Conservation (phyloP, 805 yeast genomes). For the Candida germanica region DNA sequence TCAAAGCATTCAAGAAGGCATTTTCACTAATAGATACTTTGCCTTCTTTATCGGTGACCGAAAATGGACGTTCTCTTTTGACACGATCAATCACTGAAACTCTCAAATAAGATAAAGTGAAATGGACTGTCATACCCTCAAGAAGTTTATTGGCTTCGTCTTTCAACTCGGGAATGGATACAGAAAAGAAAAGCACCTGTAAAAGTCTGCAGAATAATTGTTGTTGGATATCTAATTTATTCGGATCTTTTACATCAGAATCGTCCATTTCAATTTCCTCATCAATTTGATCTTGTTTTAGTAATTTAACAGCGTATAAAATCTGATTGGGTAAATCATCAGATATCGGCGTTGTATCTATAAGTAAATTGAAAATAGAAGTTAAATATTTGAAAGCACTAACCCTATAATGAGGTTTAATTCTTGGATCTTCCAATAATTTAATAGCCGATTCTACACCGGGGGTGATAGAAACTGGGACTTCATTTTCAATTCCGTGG, state of each 20-base stretch:
- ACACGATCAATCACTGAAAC: constrained; percentile 67
- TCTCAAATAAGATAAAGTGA: constrained; percentile 73
- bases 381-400: constrained; percentile 76
- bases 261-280: constrained; percentile 34
- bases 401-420: constrained; percentile 62
- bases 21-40: constrained; percentile 64
- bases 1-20: constrained; percentile 69
- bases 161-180: constrained; percentile 67
- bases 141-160: constrained; percentile 65
- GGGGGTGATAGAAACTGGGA: constrained; percentile 77
- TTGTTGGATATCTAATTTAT: constrained; percentile 57
- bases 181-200: constrained; percentile 71
- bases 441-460: constrained; percentile 78
- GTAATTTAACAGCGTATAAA: constrained; percentile 45
- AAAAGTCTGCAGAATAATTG: constrained; percentile 60
- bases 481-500: constrained; percentile 57
- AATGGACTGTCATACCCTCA: constrained; percentile 70
- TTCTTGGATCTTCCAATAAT: constrained; percentile 65
- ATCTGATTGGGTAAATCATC: constrained; percentile 42
- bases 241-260: constrained; percentile 45
- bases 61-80: constrained; percentile 65
- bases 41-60: constrained; percentile 79
- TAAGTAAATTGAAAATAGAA: constrained; percentile 62
- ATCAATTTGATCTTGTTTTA: constrained; percentile 38
- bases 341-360: constrained; percentile 54